Conservation (phyloP, 1,284 basidiomycete genomes). For the Apiotrichum domesticum region DNA sequence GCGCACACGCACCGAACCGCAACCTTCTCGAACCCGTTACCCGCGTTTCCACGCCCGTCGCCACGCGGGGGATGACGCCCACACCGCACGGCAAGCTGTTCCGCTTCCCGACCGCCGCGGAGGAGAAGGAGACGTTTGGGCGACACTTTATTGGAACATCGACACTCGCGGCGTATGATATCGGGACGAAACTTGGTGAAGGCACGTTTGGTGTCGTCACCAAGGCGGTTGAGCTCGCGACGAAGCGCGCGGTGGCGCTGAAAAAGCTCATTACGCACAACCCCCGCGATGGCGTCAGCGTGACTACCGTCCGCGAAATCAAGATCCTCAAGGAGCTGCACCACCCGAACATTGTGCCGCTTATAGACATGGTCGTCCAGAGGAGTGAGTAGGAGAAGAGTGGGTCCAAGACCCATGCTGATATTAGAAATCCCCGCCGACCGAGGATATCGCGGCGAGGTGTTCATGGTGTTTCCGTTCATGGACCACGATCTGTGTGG, state of each 20-base stretch:
- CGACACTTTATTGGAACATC: constrained; percentile 71
- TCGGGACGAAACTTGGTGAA: constrained; percentile 81
- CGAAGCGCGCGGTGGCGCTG: constrained; percentile 68
- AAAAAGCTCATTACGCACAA: constrained; percentile 85
- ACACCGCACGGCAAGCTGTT: constrained; percentile 22
- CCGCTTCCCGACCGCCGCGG: constrained; percentile 53
- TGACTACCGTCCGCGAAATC: constrained; percentile 96
- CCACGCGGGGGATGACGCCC: neutral
- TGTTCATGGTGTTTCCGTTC: constrained; percentile 98
- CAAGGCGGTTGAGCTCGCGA: constrained; percentile 65
- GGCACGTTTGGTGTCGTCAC: constrained; percentile 94
- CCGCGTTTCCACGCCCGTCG: constrained; percentile 19
- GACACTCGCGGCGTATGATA: constrained; percentile 66
- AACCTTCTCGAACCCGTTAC: constrained; percentile 30
- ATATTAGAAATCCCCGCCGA: constrained; percentile 23
- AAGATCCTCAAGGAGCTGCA: constrained; percentile 87
- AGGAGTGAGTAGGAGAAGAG: constrained; percentile 32
- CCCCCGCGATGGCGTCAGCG: constrained; percentile 82
- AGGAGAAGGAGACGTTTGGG: constrained; percentile 62
- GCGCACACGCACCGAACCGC: constrained; percentile 42
- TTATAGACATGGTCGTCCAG: constrained; percentile 79
- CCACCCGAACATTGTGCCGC: constrained; percentile 78
- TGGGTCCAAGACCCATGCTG: neutral
- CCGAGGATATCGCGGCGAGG: constrained; percentile 50
- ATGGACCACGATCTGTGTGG: constrained; percentile 99